Percentiles rank a stretch among this genome's conserved stretches.
These are phyloP conservation scores for Lentinula raphanica DNA, from an alignment of 768 basidiomycete species.

Conservation along the genomic window DNA sequence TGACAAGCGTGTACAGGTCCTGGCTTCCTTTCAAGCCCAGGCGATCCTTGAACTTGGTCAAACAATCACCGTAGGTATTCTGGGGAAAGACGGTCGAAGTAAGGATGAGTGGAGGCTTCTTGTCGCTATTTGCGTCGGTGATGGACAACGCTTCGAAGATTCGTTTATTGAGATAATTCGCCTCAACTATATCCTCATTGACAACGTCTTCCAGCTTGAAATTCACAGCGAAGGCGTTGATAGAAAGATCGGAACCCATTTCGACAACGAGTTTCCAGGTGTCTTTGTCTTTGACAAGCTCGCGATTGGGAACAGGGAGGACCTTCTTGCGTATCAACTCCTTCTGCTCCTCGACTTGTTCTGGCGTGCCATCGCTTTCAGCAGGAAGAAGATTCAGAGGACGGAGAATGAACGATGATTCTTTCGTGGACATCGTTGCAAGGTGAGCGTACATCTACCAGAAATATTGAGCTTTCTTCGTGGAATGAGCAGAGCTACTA, in stretches of 20 bases:
- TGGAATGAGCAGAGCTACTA: not conserved
- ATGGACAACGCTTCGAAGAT: conserved; percentile 27
- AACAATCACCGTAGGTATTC: conserved; percentile 20
- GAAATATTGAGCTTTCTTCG: not conserved
- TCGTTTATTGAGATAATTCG: conserved; percentile 26
- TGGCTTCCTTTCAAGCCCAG: conserved; percentile 22
- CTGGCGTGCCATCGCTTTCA: conserved; percentile 17
- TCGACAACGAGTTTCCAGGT: conserved; percentile 20
- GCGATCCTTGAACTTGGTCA: conserved; percentile 24
- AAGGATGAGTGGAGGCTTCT: conserved; percentile 8
- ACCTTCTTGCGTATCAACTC: conserved; percentile 29
- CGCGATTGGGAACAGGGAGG: conserved; percentile 22
- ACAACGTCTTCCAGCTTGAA: conserved; percentile 23
- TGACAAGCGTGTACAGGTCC: conserved; percentile 31
- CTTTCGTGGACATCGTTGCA: conserved; percentile 32
- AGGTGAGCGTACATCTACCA: conserved; percentile 33
- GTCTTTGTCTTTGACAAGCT: conserved; percentile 21
- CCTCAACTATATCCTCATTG: conserved; percentile 29
- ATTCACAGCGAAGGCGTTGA: conserved; percentile 38
- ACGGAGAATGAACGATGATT: conserved; percentile 30
- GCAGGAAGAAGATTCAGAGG: conserved; percentile 33
- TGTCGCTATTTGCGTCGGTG: not conserved
- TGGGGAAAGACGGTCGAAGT: conserved; percentile 18
- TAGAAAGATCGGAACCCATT: conserved; percentile 37
- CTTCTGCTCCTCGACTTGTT: conserved; percentile 22